A percentile compares a stretch with the other conserved stretches of the same genome.
These are phyloP conservation scores for Suhomyces maxii DNA, from an alignment of 1,139 yeast genomes.

Conservation along the genomic window DNA sequence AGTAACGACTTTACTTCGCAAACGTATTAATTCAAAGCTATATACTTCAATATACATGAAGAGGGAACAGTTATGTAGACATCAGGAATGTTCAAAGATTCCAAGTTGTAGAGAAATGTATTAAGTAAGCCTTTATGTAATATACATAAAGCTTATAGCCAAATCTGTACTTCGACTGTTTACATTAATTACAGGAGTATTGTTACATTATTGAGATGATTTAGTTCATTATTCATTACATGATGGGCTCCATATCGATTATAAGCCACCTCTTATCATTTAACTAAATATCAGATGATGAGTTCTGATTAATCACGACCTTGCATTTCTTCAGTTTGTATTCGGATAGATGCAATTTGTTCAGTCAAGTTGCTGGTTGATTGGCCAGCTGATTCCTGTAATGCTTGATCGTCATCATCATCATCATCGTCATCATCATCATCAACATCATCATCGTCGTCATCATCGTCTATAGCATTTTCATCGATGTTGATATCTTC, in stretches of 20 bases:
- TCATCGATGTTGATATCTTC: constrained; percentile 34
- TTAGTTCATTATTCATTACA: background rate
- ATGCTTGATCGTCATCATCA: constrained; percentile 33
- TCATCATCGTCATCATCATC: constrained; percentile 40
- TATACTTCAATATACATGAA: too few relatives aligned
- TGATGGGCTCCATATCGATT: background rate
- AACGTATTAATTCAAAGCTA: background rate
- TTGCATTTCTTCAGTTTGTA: background rate
- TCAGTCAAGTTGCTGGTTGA: background rate
- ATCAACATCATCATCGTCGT: constrained; percentile 40
- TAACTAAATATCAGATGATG: background rate
- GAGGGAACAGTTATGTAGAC: too few relatives aligned
- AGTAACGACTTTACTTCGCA: background rate
- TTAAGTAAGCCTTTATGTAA: background rate
- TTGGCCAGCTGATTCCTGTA: background rate
- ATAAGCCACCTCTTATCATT: too few relatives aligned
- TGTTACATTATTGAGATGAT: too few relatives aligned
- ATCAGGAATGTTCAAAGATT: too few relatives aligned
- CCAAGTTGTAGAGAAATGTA: background rate
- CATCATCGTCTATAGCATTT: constrained; percentile 23
- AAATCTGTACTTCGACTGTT: too few relatives aligned
- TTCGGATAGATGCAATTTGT: background rate
- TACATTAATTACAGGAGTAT: too few relatives aligned
- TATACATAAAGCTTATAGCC: background rate
- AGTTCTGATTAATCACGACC: background rate